phyloP scores from a whole-genome alignment of 352 stramenopile genomes.

The Phytophthora hibernalis region DNA sequence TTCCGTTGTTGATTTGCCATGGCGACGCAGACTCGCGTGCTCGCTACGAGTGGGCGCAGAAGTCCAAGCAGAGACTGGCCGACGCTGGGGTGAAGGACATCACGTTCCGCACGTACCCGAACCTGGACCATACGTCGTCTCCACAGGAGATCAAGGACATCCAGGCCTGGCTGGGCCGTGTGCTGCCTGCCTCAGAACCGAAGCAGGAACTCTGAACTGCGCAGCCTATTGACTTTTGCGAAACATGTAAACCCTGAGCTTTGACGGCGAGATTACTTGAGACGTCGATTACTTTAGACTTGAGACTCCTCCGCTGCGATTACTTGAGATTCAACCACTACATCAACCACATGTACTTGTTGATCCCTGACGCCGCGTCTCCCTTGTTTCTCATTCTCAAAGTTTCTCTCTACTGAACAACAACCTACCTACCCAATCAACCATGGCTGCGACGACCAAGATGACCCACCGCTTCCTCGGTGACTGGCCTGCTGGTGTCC shows the following conservation, averaged over 20 bases:
- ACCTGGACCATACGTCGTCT: constrained; percentile 62
- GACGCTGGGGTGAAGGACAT: constrained; percentile 56
- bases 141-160: constrained; percentile 66
- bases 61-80: constrained; percentile 55
- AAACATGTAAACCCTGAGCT: background rate
- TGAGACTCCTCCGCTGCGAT: too few species aligned
- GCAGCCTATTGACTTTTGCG: background rate
- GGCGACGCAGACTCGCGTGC: constrained; percentile 63
- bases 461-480: constrained; percentile 61
- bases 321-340: background rate
- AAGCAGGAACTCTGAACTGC: constrained; percentile 21
- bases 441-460: constrained; percentile 4
- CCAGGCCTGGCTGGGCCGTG: constrained; percentile 52
- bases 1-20: constrained; percentile 78
- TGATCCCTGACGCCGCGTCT: background rate
- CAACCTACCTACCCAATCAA: background rate
- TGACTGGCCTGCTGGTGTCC: constrained; percentile 50
- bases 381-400: background rate
- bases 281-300: background rate
- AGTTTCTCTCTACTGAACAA: background rate
- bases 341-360: background rate
- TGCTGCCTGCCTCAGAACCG: constrained; percentile 37
- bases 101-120: constrained; percentile 66
- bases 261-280: background rate
- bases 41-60: constrained; percentile 50